A percentile compares a stretch with the other conserved stretches of the same genome.
These are phyloP conservation scores for Liriodendron chinense DNA, from an alignment of 164 flowering plant genomes.

Conservation along the genomic window DNA sequence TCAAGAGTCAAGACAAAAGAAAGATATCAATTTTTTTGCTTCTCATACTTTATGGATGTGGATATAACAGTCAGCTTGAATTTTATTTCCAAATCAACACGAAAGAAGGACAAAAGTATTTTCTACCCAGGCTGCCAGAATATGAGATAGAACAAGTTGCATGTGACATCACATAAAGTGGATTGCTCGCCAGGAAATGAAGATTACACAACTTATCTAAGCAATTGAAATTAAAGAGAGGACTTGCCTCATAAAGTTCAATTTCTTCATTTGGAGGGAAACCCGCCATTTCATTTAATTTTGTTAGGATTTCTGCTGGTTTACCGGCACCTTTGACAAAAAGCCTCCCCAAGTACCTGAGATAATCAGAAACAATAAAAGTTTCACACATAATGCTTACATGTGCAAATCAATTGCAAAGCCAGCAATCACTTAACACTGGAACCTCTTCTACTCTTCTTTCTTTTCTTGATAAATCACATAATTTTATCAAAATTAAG, in stretches of 20 bases:
- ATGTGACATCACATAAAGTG: not conserved
- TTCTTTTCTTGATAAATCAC: no score
- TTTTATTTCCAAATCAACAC: not conserved
- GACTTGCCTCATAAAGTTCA: conserved; percentile 86
- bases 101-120: no score
- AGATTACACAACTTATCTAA: not conserved
- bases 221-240: not conserved
- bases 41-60: not conserved
- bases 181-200: not conserved
- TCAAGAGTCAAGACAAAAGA: conserved; percentile 16
- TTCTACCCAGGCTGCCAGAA: not conserved
- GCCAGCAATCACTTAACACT: not conserved
- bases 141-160: not conserved
- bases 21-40: not conserved
- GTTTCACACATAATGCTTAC: not conserved
- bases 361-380: conserved; percentile 8
- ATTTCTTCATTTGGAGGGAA: conserved; percentile 82
- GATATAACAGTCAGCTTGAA: not conserved
- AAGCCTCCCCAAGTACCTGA: conserved; percentile 86
- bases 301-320: conserved; percentile 70
- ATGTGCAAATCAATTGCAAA: not conserved
- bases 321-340: conserved; percentile 76
- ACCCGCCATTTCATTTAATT: conserved; percentile 89
- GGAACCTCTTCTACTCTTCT: no score
- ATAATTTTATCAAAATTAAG: no score